phyloP scores from a whole-genome alignment of 805 yeast species.

The Barnettozyma siamensis region DNA sequence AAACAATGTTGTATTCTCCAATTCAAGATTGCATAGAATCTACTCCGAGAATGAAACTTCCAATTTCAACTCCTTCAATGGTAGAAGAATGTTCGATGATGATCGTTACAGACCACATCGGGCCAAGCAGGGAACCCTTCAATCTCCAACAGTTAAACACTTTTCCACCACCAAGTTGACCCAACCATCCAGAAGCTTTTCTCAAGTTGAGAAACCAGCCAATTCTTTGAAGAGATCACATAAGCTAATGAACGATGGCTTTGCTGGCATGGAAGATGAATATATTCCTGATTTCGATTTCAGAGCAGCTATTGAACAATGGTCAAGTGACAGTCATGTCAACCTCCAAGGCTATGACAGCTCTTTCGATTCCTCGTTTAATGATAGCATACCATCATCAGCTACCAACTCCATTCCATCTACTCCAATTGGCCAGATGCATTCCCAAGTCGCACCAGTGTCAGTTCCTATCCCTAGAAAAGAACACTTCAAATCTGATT shows the following conservation, averaged over 20 bases:
- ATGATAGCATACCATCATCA: conserved; percentile 14
- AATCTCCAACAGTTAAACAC: conserved; percentile 2
- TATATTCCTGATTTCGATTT: conserved; percentile 70
- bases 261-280: conserved; percentile 61
- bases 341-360: conserved; percentile 7
- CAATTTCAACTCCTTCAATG: conserved; percentile 50
- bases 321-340: conserved; percentile 28
- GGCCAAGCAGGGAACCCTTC: conserved; percentile 3
- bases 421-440: conserved; percentile 24
- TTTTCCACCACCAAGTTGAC: conserved; percentile 4
- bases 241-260: background rate
- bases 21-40: conserved; percentile 40
- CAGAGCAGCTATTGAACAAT: conserved; percentile 38
- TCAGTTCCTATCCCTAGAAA: conserved; percentile 27
- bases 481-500: conserved; percentile 4
- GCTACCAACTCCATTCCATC: conserved; percentile 12
- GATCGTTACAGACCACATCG: conserved; percentile 41
- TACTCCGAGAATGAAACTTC: conserved; percentile 62
- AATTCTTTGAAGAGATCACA: conserved; percentile 6
- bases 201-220: conserved; percentile 14
- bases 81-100: conserved; percentile 50
- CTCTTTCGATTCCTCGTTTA: conserved; percentile 16
- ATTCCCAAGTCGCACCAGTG: conserved; percentile 32
- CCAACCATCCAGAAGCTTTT: conserved; percentile 11
- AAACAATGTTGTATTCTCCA: conserved; percentile 16